Conservation (phyloP, 106 monocot genomes). For the Posidonia australis region DNA sequence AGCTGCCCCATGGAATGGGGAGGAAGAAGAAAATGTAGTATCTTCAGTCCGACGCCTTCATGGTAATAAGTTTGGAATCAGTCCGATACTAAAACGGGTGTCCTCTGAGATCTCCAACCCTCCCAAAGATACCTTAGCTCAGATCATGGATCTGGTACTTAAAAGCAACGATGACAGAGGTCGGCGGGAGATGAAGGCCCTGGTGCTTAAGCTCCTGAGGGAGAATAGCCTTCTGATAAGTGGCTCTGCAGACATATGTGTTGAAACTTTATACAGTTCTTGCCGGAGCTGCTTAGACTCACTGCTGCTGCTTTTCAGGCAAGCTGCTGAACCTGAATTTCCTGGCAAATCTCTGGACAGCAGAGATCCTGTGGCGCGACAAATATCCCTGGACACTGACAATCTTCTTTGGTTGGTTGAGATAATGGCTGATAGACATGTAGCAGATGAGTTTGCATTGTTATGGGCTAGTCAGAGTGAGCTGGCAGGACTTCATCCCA, state of each 20-base stretch:
- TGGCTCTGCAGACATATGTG: slow-evolving; percentile 48
- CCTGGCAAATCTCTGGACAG: slow-evolving; percentile 28
- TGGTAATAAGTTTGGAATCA: slow-evolving; percentile 38
- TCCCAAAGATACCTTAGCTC: slow-evolving; percentile 72
- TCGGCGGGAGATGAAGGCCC: slow-evolving; percentile 78
- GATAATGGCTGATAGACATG: slow-evolving; percentile 64
- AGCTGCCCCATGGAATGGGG: slow-evolving; percentile 91
- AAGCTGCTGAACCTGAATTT: slow-evolving; percentile 49
- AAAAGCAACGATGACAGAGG: slow-evolving; percentile 81
- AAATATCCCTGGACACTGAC: slow-evolving; percentile 67
- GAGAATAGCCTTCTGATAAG: slow-evolving; percentile 54
- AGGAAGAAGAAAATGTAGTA: slow-evolving; percentile 87
- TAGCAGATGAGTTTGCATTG: slow-evolving; percentile 57
- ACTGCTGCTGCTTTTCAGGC: slow-evolving; percentile 41
- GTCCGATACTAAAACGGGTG: slow-evolving; percentile 75
- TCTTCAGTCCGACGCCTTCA: slow-evolving; percentile 53
- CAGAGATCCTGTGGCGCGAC: slow-evolving; percentile 37
- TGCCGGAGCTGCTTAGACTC: slow-evolving; percentile 58
- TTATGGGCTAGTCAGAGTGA: slow-evolving; percentile 68
- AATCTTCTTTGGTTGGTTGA: slow-evolving; percentile 87
- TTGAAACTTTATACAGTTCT: slow-evolving; percentile 59
- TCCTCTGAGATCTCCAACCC: slow-evolving; percentile 45
- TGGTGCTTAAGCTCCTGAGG: slow-evolving; percentile 79
- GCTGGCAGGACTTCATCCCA: slow-evolving; percentile 51
- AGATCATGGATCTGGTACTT: slow-evolving; percentile 77